Percentiles rank a stretch among this genome's conserved stretches.
Conservation (phyloP, 2,329 filamentous ascomycete species). For the Colletotrichum sp. region DNA sequence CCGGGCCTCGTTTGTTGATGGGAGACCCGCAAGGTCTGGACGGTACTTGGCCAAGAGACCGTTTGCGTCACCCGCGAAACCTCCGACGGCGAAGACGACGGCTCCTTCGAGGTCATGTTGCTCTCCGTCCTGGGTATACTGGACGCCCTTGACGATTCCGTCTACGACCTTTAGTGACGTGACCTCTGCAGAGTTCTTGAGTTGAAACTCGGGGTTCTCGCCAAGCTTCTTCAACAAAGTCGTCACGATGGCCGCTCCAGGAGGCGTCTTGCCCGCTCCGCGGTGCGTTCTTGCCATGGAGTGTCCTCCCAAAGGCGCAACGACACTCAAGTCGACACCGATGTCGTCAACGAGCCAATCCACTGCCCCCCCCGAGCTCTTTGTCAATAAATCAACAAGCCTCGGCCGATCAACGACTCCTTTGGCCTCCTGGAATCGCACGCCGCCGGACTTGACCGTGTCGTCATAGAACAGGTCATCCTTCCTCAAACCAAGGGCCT, state of each 20-base stretch:
- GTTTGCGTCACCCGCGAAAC: slow-evolving; percentile 66
- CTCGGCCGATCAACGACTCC: slow-evolving; percentile 38
- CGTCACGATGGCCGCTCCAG: slow-evolving; percentile 63
- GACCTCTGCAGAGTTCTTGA: slow-evolving; percentile 59
- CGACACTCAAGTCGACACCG: slow-evolving; percentile 62
- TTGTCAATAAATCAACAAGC: slow-evolving; percentile 54
- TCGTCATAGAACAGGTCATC: slow-evolving; percentile 57
- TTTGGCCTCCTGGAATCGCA: slow-evolving; percentile 33
- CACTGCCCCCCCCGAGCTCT: slow-evolving; percentile 52
- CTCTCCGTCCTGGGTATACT: slow-evolving; percentile 44
- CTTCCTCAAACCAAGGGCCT: slow-evolving; percentile 32
- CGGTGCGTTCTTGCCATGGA: slow-evolving; percentile 61
- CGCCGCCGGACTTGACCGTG: slow-evolving; percentile 62
- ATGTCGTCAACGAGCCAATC: slow-evolving; percentile 63
- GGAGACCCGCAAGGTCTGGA: slow-evolving; percentile 62
- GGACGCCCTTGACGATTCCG: slow-evolving; percentile 53
- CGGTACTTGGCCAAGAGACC: slow-evolving; percentile 62
- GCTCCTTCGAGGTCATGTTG: slow-evolving; percentile 50
- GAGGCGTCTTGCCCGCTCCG: slow-evolving; percentile 59
- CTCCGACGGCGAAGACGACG: slow-evolving; percentile 66
- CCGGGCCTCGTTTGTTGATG: slow-evolving; percentile 67
- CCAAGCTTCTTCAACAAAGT: slow-evolving; percentile 58
- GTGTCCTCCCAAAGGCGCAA: slow-evolving; percentile 66
- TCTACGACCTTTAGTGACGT: slow-evolving; percentile 48
- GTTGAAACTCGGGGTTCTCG: slow-evolving; percentile 51